Conservation (phyloP, 1,139 yeast genomes). For the Yamadazyma friedrichii region DNA sequence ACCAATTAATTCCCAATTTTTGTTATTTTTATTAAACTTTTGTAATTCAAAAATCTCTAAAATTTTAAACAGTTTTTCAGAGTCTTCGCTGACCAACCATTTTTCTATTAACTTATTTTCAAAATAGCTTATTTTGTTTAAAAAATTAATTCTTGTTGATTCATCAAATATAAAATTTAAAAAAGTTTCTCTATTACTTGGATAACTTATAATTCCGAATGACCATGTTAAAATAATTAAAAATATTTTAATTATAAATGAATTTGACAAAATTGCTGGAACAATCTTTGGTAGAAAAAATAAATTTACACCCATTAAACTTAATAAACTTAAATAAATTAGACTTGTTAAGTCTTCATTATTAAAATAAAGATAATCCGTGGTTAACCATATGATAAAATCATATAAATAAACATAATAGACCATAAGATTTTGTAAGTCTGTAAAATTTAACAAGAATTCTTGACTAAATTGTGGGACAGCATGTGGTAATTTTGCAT, state of each 20-base stretch:
- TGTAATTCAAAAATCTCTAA: constrained; percentile 78
- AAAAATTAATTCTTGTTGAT: constrained; percentile 53
- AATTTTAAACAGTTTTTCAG: constrained; percentile 23
- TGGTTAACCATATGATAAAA: constrained; percentile 45
- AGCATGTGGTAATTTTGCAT: constrained; percentile 61
- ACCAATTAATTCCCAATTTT: constrained; percentile 62
- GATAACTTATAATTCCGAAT: constrained; percentile 50
- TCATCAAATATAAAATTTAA: constrained; percentile 53
- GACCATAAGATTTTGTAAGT: constrained; percentile 81
- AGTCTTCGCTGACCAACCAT: constrained; percentile 12
- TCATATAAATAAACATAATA: constrained; percentile 67
- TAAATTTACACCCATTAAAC: constrained; percentile 27
- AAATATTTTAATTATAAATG: constrained; percentile 25
- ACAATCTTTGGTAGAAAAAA: constrained; percentile 32
- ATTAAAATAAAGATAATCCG: constrained; percentile 62
- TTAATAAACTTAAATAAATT: constrained; percentile 38
- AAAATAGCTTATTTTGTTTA: constrained; percentile 44
- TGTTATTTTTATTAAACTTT: constrained; percentile 42
- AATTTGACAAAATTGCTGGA: constrained; percentile 22
- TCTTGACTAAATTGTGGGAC: constrained; percentile 79
- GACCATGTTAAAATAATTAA: constrained; percentile 52
- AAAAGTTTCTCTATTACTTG: constrained; percentile 45
- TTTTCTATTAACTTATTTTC: constrained; percentile 27
- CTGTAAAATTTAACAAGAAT: constrained; percentile 75
- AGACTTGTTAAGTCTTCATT: constrained; percentile 64